Evolutionary conservation across 495 filamentous ascomycete species (phyloP), one percentile per base, ranked within the genome.

Genomic region (Talaromyces ruber): DNA sequence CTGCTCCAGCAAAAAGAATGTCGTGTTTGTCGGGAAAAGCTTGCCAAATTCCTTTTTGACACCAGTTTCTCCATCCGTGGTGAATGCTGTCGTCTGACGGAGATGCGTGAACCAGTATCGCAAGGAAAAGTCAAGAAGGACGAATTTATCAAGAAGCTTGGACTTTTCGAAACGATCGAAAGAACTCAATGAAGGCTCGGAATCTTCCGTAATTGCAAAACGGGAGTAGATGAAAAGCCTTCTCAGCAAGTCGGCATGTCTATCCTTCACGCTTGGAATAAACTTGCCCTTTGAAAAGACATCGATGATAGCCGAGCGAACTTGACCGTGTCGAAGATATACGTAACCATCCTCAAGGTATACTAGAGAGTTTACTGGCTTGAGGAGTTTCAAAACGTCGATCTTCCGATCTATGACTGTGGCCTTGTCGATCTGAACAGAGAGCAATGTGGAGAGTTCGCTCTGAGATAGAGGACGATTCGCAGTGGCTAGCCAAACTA

Each of bases 61-160:
- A 7, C 63, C 60, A 12, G 62, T 51, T 25, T 72, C 71, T 34
- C 68, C 67, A 52, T 71, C 64, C 4, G 64, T 71, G 6, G 54
- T 67, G 47, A 64, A 76, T 47, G 55, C 61, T 6, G 70, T 66
- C 0, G 68, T 69, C 28, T 68, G 68, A 34, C 55, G 70, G 7
- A 70, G 50, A 61, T 74, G 68, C n/a, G 62, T 65, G 30, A 69
- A 58, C 74, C 74, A 76, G 67, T 76, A 76, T 12, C 71, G 70
- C 11, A 76, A 28, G 14, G 71, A 67, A 50, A 76, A 74, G 54
- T 76, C 74, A 12, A 76, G 68, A 29, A 76, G 66, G 18, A 72
- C 65, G 32, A 68, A 26, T 26, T 65, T 68, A 6, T 65, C 65
- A 34, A 71, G 30, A 6, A 72, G 60, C 0, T 56, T 52, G 7